These are phyloP conservation scores for Euphorbia schlechtendalii DNA, from an alignment of 441 rosid species.

Conservation along the genomic window DNA sequence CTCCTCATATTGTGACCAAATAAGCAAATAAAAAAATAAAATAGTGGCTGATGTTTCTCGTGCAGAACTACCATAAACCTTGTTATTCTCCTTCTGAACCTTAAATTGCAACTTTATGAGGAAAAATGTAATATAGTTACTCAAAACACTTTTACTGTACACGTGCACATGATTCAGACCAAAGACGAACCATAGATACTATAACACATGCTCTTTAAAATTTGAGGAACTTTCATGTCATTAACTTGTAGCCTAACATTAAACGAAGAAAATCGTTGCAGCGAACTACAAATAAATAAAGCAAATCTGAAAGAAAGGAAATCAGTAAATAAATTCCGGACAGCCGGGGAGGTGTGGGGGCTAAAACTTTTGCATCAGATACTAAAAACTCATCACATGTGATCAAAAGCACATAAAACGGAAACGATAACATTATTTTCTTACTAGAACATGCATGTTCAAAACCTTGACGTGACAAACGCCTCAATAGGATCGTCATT, in stretches of 20 bases:
- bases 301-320: background rate
- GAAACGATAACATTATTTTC: background rate
- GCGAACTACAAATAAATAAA: background rate
- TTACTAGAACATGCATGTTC: background rate
- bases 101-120: background rate
- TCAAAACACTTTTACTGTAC: background rate
- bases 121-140: background rate
- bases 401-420: background rate
- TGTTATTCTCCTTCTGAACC: background rate
- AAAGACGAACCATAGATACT: background rate
- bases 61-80: background rate
- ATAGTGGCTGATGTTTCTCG: background rate
- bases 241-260: background rate
- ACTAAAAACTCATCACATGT: background rate
- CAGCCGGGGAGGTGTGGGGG: background rate
- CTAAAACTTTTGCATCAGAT: background rate
- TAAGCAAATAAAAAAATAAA: background rate
- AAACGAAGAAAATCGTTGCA: background rate
- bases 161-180: background rate
- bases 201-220: background rate
- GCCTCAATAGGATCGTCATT: background rate
- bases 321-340: background rate
- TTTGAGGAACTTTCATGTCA: background rate
- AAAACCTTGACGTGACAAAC: background rate
- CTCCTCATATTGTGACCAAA: too few relatives aligned